Conservation (phyloP, 805 yeast species). For the Candida dajiaensis region DNA sequence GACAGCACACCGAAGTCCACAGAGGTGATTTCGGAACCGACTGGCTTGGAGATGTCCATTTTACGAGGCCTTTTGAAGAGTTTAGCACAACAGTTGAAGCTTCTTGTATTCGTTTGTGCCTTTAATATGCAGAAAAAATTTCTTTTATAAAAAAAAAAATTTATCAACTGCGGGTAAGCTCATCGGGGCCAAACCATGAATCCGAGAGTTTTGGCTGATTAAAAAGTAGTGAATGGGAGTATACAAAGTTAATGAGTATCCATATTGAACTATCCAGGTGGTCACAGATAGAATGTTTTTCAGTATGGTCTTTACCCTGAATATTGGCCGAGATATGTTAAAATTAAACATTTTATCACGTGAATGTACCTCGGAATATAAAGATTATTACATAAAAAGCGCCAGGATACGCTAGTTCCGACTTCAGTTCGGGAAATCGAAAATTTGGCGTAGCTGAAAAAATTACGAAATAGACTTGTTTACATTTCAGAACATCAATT, state of each 20-base stretch:
- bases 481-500: neutral
- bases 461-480: neutral
- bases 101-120: neutral
- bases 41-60: constrained; percentile 96
- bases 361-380: neutral
- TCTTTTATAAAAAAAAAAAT: constrained; percentile 4
- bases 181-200: too few species aligned
- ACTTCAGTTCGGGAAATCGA: neutral
- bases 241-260: too few species aligned
- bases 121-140: neutral
- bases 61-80: constrained; percentile 1
- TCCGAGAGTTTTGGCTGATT: too few species aligned
- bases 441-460: constrained; percentile 1
- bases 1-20: constrained; percentile 89
- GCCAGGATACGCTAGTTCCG: too few species aligned
- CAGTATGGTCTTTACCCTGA: neutral
- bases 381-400: too few species aligned
- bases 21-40: constrained; percentile 87
- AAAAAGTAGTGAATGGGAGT: too few species aligned
- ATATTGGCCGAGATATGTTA: neutral
- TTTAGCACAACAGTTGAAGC: neutral
- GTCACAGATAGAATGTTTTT: too few species aligned
- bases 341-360: neutral
- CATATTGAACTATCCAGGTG: too few species aligned
- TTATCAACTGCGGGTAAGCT: constrained; percentile 10